Evolutionary conservation across 2,329 filamentous ascomycete genomes (phyloP).

Genomic region (Apiospora phragmitis): DNA sequence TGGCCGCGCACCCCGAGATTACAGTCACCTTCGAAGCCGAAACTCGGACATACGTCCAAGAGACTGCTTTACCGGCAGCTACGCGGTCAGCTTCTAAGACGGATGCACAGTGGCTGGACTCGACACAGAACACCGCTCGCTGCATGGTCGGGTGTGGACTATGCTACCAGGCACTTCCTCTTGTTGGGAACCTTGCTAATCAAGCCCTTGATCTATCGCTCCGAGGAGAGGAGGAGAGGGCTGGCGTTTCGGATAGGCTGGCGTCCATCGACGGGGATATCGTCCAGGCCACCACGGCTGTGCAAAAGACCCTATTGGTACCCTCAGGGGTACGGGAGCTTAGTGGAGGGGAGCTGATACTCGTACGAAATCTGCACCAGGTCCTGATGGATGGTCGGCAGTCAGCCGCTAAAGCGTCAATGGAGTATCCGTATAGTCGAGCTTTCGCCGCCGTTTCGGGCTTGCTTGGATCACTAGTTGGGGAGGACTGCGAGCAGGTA

Average conservation of each 20-base stretch:
- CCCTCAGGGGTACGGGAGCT: constrained; percentile 21
- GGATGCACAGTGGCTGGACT: background rate
- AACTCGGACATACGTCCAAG: constrained; percentile 28
- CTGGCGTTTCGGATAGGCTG: background rate
- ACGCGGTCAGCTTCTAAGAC: background rate
- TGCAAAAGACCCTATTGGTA: constrained; percentile 32
- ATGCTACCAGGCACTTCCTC: constrained; percentile 19
- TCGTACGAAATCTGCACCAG: constrained; percentile 9
- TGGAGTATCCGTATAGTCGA: constrained; percentile 11
- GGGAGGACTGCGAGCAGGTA: background rate
- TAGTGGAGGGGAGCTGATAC: constrained; percentile 16
- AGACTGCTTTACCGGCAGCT: constrained; percentile 14
- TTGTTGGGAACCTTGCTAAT: constrained; percentile 17
- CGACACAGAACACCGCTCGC: constrained; percentile 21
- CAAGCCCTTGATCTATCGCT: constrained; percentile 13
- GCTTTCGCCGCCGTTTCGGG: constrained; percentile 9
- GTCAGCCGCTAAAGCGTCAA: background rate
- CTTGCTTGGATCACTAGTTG: background rate
- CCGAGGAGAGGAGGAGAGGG: background rate
- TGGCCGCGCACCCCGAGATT: constrained; percentile 29
- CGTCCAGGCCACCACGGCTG: constrained; percentile 36
- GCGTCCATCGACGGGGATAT: constrained; percentile 31
- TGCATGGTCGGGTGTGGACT: constrained; percentile 29
- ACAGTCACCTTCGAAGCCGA: constrained; percentile 35
- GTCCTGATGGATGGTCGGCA: background rate